Evolutionary conservation across 805 yeast species (phyloP).

Genomic region (Lipomyces kockii): DNA sequence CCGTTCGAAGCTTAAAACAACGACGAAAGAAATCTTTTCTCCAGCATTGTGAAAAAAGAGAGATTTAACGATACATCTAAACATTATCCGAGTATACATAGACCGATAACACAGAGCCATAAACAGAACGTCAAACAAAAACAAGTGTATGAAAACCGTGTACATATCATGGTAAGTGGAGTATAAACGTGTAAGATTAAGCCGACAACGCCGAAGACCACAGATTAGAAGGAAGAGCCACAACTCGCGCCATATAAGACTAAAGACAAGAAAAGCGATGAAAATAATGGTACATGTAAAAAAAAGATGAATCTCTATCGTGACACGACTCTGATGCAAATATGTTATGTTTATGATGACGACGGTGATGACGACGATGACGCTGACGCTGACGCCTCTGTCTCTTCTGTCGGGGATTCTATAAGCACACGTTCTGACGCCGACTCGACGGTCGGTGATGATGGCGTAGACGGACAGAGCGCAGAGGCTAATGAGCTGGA

Average conservation of each 20-base stretch:
- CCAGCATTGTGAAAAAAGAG: background rate
- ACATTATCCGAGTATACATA: background rate
- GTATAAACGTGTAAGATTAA: background rate
- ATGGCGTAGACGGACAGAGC: background rate
- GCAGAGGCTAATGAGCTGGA: background rate
- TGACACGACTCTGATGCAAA: background rate
- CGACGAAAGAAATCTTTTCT: background rate
- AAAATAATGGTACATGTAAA: background rate
- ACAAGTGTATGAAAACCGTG: background rate
- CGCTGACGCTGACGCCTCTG: background rate
- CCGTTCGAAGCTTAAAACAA: background rate
- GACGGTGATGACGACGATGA: background rate
- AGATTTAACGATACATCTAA: background rate
- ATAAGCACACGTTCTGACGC: background rate
- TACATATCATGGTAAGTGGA: background rate
- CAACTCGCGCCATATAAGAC: background rate
- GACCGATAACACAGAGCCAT: background rate
- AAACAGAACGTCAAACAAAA: background rate
- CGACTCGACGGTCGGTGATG: background rate
- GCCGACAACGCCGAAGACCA: slow-evolving; percentile 4
- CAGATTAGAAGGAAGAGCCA: background rate
- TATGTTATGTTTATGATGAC: background rate
- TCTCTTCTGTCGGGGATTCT: background rate
- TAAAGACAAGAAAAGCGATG: background rate
- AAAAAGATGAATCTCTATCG: background rate